Percentiles rank a stretch among this genome's conserved stretches.
phyloP scores from a whole-genome alignment of 768 basidiomycete species.

The Phylloporus sp. region DNA sequence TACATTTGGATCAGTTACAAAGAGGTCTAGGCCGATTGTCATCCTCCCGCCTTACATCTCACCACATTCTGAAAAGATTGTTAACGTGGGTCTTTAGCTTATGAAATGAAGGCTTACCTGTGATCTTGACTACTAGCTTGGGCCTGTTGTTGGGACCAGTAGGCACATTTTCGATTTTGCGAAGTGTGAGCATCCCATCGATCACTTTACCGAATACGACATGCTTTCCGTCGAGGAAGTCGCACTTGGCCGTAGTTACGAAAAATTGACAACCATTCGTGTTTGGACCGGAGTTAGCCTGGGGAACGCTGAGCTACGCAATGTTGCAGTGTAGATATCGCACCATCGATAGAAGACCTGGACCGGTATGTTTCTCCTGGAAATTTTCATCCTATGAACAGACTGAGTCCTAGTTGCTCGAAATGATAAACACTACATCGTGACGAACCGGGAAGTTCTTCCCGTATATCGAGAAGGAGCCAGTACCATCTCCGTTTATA shows the following conservation, averaged over 20 bases:
- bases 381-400: slow-evolving; percentile 86
- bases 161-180: slow-evolving; percentile 95
- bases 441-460: slow-evolving; percentile 78
- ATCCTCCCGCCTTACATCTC: slow-evolving; percentile 44
- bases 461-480: slow-evolving; percentile 95
- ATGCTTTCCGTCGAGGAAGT: slow-evolving; percentile 94
- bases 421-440: neutral
- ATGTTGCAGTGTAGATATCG: slow-evolving; percentile 6
- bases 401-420: neutral
- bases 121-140: slow-evolving; percentile 84
- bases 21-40: neutral
- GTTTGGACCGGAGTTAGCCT: slow-evolving; percentile 94
- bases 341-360: slow-evolving; percentile 92
- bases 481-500: slow-evolving; percentile 90
- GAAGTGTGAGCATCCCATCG: slow-evolving; percentile 90
- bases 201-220: slow-evolving; percentile 89
- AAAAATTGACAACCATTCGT: slow-evolving; percentile 99
- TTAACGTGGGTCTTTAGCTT: neutral
- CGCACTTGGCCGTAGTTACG: slow-evolving; percentile 91
- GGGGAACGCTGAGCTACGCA: slow-evolving; percentile 3
- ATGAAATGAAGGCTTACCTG: slow-evolving; percentile 46
- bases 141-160: slow-evolving; percentile 89
- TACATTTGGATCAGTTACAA: neutral
- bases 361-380: slow-evolving; percentile 77
- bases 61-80: slow-evolving; percentile 44